Base-by-base conservation (phyloP, 2,329 filamentous ascomycete species). In the Zymoseptoria passerinii region DNA sequence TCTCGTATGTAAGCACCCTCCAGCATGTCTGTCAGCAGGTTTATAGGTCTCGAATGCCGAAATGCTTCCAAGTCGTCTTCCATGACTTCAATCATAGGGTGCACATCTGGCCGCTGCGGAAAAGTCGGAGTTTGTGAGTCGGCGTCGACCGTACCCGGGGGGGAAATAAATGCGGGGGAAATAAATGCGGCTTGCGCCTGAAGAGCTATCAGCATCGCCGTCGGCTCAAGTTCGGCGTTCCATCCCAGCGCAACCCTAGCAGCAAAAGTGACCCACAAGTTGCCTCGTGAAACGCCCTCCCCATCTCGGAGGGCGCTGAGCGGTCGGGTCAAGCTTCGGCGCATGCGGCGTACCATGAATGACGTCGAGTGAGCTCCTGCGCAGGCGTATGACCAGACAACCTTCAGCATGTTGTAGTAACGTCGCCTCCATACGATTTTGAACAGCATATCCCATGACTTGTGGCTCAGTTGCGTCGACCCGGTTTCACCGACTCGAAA, bases 331-430 rank as follows among this genome's bases (percentile, higher is more conserved):
- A 68, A 28, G 51, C 61, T 66, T 3, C 29, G 16, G 4, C 54
- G 18, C 16, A 69, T 58, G 28, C 55, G 58, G 19, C 48, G 18
- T 4, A 55, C 48, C 52, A 67, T 59, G 4, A 23, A 6, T n/a
- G 48, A 54, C 4, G 52, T 51, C 5, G 67, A 61, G 16, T 67
- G 55, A 3, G 68, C 69, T 19, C 59, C 53, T 16, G 63, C 61
- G 57, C 68, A 71, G 16, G 69, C 69, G 58, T 72, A 70, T 7
- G 67, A 65, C 70, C 70, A 73, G 18, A 72, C 56, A 1, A 71
- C 66, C 18, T 68, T 62, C n/a, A 68, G 54, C 52, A 66, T 63
- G 50, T 72, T 72, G 61, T 62, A 67, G 53, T 61, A 63, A 8
- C 59, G 56, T 5, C 52, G 20, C 3, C 54, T 49, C 65, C 65